Evolutionary conservation across 2,329 filamentous ascomycete genomes (phyloP).

Genomic region (Pezizomycotina sp.): DNA sequence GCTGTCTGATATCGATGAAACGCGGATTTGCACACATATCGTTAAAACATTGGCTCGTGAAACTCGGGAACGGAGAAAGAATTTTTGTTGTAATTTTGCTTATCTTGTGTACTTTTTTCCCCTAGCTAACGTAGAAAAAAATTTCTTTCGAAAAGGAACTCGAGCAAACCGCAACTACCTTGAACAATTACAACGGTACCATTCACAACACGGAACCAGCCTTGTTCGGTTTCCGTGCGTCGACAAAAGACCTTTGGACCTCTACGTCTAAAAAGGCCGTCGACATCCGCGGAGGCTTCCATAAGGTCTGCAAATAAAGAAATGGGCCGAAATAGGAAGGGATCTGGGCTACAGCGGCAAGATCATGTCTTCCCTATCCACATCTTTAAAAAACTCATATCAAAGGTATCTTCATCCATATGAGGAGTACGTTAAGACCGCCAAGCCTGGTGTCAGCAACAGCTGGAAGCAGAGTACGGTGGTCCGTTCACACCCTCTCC

Average conservation of each 20-base stretch:
- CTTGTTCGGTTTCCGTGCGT: conserved; percentile 89
- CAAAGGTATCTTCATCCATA: conserved; percentile 94
- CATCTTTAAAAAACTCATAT: conserved; percentile 94
- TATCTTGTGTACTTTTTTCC: neutral
- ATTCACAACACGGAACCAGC: conserved; percentile 90
- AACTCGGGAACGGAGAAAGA: too few relatives aligned
- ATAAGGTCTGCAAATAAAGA: conserved; percentile 93
- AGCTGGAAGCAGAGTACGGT: conserved; percentile 82
- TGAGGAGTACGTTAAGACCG: conserved; percentile 78
- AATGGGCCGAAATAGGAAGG: conserved; percentile 96
- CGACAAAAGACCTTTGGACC: conserved; percentile 87
- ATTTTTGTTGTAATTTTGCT: too few relatives aligned
- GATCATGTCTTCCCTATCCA: conserved; percentile 97
- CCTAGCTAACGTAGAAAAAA: conserved; percentile 1
- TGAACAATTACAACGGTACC: conserved; percentile 86
- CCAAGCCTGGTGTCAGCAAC: conserved; percentile 92
- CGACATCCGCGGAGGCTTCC: conserved; percentile 83
- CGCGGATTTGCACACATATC: too few relatives aligned
- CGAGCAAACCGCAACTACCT: conserved; percentile 91
- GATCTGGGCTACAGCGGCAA: conserved; percentile 96
- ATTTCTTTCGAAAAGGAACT: conserved; percentile 57
- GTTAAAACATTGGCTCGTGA: too few relatives aligned
- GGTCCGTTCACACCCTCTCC: conserved; percentile 74
- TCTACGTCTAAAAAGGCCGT: conserved; percentile 94
- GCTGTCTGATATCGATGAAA: too few relatives aligned